Percentiles rank a stretch among this genome's conserved stretches.
Conservation (phyloP, 345 rosid species). For the Eucalyptus cloeziana region DNA sequence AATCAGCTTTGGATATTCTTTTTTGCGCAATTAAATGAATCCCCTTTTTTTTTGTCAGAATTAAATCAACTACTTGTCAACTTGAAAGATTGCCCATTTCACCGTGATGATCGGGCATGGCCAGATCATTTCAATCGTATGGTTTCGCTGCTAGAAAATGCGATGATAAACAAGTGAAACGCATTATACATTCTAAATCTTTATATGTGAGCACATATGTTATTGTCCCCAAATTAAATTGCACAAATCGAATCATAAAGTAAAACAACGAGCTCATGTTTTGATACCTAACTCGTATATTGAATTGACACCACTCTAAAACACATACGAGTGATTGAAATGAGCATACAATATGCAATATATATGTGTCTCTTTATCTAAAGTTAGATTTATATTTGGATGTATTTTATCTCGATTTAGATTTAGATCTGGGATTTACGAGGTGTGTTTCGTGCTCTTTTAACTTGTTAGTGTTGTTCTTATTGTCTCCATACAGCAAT, state of each 20-base stretch:
- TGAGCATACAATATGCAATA: background rate
- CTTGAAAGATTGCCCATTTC: background rate
- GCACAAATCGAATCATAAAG: rapidly evolving
- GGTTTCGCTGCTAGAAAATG: background rate
- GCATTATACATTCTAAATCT: background rate
- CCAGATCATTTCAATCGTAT: background rate
- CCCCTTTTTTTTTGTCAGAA: too few relatives aligned
- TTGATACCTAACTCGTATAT: rapidly evolving
- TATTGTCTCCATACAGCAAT: rapidly evolving
- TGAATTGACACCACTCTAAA: background rate
- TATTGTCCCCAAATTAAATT: rapidly evolving
- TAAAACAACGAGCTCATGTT: rapidly evolving
- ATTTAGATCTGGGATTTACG: background rate
- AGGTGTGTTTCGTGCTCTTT: background rate
- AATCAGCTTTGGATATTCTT: too few relatives aligned
- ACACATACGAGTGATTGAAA: background rate
- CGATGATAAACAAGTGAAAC: background rate
- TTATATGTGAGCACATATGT: rapidly evolving
- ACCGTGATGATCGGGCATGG: background rate
- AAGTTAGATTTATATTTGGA: too few relatives aligned
- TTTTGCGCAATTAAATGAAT: too few relatives aligned
- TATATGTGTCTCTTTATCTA: background rate
- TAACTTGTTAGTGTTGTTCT: background rate
- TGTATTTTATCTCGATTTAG: too few relatives aligned
- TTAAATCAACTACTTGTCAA: rapidly evolving